Evolutionary conservation across 2,329 filamentous ascomycete species (phyloP).

Genomic region (Epichloe brachyelytri): DNA sequence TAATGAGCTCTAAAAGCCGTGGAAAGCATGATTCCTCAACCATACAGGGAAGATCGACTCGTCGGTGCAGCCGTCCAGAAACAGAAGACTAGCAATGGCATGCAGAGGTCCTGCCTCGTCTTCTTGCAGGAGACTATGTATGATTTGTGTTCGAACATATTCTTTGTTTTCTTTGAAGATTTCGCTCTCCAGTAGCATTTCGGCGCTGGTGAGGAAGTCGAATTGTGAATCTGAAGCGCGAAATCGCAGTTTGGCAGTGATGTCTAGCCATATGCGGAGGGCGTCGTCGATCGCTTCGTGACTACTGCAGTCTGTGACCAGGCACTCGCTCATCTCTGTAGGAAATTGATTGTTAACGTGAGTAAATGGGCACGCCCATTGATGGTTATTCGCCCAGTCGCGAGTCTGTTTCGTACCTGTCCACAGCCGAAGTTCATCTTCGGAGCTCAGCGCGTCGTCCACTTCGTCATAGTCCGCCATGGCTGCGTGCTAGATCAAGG

Average conservation of each 20-base stretch:
- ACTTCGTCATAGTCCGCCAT: constrained; percentile 50
- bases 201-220: constrained; percentile 68
- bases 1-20: constrained; percentile 70
- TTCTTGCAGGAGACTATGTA: constrained; percentile 77
- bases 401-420: constrained; percentile 41
- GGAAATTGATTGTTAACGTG: constrained; percentile 8
- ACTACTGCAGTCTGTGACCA: constrained; percentile 33
- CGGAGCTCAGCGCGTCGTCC: constrained; percentile 43
- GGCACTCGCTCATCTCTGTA: constrained; percentile 34
- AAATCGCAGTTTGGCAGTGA: constrained; percentile 65
- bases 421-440: constrained; percentile 83
- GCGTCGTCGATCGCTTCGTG: constrained; percentile 65
- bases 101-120: constrained; percentile 72
- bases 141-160: constrained; percentile 85
- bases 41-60: constrained; percentile 76
- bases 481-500: constrained; percentile 19
- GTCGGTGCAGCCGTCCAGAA: constrained; percentile 72
- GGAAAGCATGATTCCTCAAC: constrained; percentile 74
- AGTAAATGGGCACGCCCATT: background rate
- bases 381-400: background rate
- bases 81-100: constrained; percentile 68
- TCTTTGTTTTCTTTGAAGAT: constrained; percentile 64
- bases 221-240: constrained; percentile 64
- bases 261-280: constrained; percentile 69
- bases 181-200: constrained; percentile 60